Evolutionary conservation across 768 basidiomycete genomes (phyloP).

Genomic region (Peribolospora kevripleyi): DNA sequence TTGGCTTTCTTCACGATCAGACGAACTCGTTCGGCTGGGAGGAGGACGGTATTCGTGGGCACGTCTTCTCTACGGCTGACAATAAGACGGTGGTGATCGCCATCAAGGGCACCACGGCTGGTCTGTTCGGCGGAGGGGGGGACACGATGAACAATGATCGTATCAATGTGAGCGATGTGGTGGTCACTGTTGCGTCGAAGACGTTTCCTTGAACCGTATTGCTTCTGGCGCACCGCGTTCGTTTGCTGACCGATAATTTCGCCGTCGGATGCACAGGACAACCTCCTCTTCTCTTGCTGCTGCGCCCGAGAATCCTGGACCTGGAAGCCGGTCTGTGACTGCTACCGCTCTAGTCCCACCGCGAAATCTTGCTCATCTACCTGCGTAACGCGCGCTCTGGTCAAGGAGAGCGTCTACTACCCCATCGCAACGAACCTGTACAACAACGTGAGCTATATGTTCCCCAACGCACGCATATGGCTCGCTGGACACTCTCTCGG

Average conservation of each 20-base stretch:
- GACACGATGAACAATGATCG: constrained; percentile 72
- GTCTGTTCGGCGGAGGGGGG: constrained; percentile 14
- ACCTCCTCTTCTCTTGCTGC: constrained; percentile 82
- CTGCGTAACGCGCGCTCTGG: constrained; percentile 54
- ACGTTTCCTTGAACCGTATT: neutral
- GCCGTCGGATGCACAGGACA: constrained; percentile 28
- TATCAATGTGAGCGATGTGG: constrained; percentile 30
- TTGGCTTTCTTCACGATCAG: constrained; percentile 17
- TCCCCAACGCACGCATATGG: constrained; percentile 77
- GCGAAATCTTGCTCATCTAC: constrained; percentile 37
- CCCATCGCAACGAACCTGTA: constrained; percentile 68
- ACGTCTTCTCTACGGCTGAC: constrained; percentile 60
- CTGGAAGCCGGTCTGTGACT: constrained; percentile 80
- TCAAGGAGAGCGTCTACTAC: constrained; percentile 69
- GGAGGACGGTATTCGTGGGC: constrained; percentile 76
- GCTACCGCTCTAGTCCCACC: constrained; percentile 36
- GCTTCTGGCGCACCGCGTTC: neutral
- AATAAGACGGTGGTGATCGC: constrained; percentile 68
- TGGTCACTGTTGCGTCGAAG: neutral
- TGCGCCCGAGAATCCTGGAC: constrained; percentile 85
- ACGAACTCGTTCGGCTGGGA: constrained; percentile 69
- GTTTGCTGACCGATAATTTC: neutral
- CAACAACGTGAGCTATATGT: constrained; percentile 74
- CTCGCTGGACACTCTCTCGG: constrained; percentile 57
- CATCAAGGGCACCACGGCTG: constrained; percentile 76